Percentiles rank a stretch among this genome's conserved stretches.
phyloP scores from a whole-genome alignment of 2,329 filamentous ascomycete genomes.

The Aspergillus sp. region DNA sequence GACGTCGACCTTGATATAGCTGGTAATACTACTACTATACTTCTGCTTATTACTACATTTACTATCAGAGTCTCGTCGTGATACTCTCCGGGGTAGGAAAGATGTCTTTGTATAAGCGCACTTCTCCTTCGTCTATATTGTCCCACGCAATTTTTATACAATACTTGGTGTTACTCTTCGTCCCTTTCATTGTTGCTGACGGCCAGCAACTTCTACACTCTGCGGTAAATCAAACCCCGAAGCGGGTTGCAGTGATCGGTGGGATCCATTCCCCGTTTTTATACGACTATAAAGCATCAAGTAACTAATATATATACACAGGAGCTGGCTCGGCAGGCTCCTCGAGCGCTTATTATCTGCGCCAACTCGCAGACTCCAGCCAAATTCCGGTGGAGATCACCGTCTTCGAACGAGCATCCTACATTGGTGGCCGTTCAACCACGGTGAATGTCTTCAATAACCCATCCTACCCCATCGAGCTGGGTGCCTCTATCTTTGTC shows the following conservation, averaged over 20 bases:
- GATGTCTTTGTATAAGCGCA: slow-evolving; percentile 1
- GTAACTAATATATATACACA: slow-evolving; percentile 28
- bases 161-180: slow-evolving; percentile 8
- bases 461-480: slow-evolving; percentile 61
- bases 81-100: neutral
- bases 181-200: slow-evolving; percentile 14
- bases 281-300: neutral
- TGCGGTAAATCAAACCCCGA: slow-evolving; percentile 12
- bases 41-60: neutral
- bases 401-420: slow-evolving; percentile 70
- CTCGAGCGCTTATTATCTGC: slow-evolving; percentile 75
- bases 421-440: slow-evolving; percentile 76
- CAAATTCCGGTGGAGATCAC: slow-evolving; percentile 67
- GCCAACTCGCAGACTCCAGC: slow-evolving; percentile 56
- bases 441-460: slow-evolving; percentile 72
- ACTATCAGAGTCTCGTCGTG: no score
- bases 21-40: neutral
- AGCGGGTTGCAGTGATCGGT: slow-evolving; percentile 31
- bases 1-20: neutral
- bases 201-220: slow-evolving; percentile 17
- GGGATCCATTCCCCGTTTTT: slow-evolving; percentile 1
- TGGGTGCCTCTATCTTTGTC: slow-evolving; percentile 90
- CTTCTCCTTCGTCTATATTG: neutral
- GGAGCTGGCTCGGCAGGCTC: slow-evolving; percentile 85
- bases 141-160: slow-evolving; percentile 2